These are phyloP conservation scores for Saccharomycopsis amapae DNA, from an alignment of 805 yeast species.

Conservation along the genomic window DNA sequence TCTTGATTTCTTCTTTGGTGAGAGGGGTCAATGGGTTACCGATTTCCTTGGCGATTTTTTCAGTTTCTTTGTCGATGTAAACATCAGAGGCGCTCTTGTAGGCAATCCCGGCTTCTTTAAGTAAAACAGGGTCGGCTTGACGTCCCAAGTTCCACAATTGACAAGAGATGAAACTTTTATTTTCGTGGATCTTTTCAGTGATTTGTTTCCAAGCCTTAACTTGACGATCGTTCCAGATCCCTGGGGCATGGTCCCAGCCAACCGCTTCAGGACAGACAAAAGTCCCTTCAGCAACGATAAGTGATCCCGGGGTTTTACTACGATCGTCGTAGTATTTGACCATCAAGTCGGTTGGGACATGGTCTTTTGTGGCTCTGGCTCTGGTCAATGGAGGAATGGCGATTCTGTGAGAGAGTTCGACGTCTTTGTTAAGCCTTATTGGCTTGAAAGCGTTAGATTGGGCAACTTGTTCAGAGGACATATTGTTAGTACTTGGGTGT, in stretches of 20 bases:
- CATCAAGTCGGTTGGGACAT: constrained; percentile 41
- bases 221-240: constrained; percentile 43
- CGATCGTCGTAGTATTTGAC: constrained; percentile 49
- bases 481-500: neutral
- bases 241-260: constrained; percentile 40
- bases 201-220: constrained; percentile 44
- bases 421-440: neutral
- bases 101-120: constrained; percentile 33
- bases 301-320: constrained; percentile 49
- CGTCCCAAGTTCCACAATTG: constrained; percentile 51
- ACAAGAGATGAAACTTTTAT: constrained; percentile 38
- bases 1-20: constrained; percentile 35
- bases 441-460: neutral
- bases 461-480: neutral
- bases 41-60: constrained; percentile 30
- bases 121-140: constrained; percentile 34
- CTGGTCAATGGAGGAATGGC: constrained; percentile 49
- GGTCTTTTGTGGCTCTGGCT: constrained; percentile 32
- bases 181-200: constrained; percentile 42
- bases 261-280: constrained; percentile 37
- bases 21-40: constrained; percentile 31
- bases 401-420: constrained; percentile 32
- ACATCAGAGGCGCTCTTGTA: constrained; percentile 35
- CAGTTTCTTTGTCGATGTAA: constrained; percentile 31
- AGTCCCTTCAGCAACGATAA: constrained; percentile 56